phyloP scores from a whole-genome alignment of 805 yeast species.

The Schwanniomyces occidentalis region DNA sequence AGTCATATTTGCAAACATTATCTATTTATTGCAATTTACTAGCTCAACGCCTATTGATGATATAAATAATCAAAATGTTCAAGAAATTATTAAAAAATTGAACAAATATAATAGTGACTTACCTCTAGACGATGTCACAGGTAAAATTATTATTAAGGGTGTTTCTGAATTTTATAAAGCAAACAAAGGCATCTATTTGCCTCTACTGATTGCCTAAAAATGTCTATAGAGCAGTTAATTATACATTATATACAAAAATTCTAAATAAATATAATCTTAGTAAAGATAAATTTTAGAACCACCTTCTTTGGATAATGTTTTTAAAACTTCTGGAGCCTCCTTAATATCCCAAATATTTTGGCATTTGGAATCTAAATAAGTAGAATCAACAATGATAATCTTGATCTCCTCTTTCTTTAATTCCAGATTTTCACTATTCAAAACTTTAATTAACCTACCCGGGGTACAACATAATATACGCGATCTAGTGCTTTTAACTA shows the following conservation, averaged over 20 bases:
- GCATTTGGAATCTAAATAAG: constrained; percentile 60
- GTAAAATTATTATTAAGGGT: constrained; percentile 18
- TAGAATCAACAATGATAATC: constrained; percentile 58
- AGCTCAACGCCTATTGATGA: not conserved
- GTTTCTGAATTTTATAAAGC: constrained; percentile 30
- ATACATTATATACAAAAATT: not conserved
- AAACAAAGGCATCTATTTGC: constrained; percentile 23
- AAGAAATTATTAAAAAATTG: constrained; percentile 5
- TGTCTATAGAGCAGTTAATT: constrained; percentile 4
- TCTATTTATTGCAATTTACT: constrained; percentile 19
- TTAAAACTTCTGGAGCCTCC: constrained; percentile 45
- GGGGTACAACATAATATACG: constrained; percentile 65
- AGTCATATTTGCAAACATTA: constrained; percentile 19
- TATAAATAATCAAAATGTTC: constrained; percentile 7
- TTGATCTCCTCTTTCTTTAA: constrained; percentile 46
- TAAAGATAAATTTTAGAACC: constrained; percentile 56
- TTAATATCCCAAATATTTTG: constrained; percentile 60
- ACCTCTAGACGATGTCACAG: constrained; percentile 15
- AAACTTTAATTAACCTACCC: constrained; percentile 52
- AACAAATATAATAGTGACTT: not conserved
- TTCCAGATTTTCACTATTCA: constrained; percentile 43
- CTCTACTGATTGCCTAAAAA: constrained; percentile 18
- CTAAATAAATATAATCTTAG: constrained; percentile 17
- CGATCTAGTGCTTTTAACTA: constrained; percentile 44
- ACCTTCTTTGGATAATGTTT: constrained; percentile 34